Evolutionary conservation across 768 basidiomycete species (phyloP), one percentile per base, ranked within the genome.

Genomic region (Tulasnella sp.): DNA sequence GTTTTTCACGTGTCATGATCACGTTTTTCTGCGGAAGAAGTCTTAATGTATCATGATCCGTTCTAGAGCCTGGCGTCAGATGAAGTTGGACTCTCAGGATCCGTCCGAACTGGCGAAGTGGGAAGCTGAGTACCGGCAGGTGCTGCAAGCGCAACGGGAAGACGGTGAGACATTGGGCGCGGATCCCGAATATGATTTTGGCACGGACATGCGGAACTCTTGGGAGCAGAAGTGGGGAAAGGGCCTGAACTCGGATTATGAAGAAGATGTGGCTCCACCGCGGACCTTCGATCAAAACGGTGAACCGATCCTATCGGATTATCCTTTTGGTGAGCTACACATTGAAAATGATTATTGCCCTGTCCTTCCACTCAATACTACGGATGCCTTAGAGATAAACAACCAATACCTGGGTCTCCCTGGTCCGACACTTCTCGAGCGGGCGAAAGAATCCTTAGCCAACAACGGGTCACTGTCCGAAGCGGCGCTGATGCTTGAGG

Each of bases 401-500:
- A 93, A 93, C 70, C 81, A 80, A 66, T 84, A 83, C 64, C 65
- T 88, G 27, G 27, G 22, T 7, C 50, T 48, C 7, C 22, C 8
- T 24, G 80, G 78, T 53, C 74, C 76, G 9, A 73, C 0, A 70
- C 81, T 30, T 3, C 71, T 88, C n/a, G 73, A 69, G 49, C 82
- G 85, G 61, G 92, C 90, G 1, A 91, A 92, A 69, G 74, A 76
- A 15, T 71, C 93, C 15, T 72, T 98, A 9, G 80, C 83, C 21
- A 77, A 79, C 60, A 90, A 91, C 56, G 92, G 90, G 1, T 87
- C 92, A 2, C 71, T 99, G 22, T 84, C 90, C 1, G 90, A 96
- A 67, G 91, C 85, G 11, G 85, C 84, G 0, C 75, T 92, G 42
- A 75, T 94, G 66, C 74, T 98, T 21, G 94, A 99, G 72, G 91